A percentile compares a stretch with the other conserved stretches of the same genome.
These are phyloP conservation scores for Emericellopsis terricola DNA, from an alignment of 495 filamentous ascomycete species.

Conservation along the genomic window DNA sequence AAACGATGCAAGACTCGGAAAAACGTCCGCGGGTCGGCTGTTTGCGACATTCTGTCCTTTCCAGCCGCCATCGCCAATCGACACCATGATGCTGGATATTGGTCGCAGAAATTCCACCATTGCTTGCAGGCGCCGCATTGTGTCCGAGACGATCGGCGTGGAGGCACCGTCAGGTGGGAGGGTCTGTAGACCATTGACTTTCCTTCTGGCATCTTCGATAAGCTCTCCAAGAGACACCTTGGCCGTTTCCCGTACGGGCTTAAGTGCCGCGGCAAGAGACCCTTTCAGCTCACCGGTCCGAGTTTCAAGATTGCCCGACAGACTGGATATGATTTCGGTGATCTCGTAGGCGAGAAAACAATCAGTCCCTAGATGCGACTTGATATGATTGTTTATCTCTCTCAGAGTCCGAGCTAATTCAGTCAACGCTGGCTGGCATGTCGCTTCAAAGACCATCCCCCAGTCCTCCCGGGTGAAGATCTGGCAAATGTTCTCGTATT, in stretches of 20 bases:
- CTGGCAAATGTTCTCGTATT: conserved; percentile 72
- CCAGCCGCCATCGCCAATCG: conserved; percentile 89
- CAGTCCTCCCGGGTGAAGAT: conserved; percentile 77
- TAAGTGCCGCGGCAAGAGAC: conserved; percentile 64
- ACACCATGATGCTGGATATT: conserved; percentile 75
- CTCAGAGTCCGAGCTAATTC: conserved; percentile 74
- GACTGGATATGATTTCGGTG: conserved; percentile 69
- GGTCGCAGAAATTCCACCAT: conserved; percentile 80
- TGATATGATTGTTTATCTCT: conserved; percentile 81
- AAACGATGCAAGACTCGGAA: conserved; percentile 54
- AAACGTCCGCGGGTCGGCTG: conserved; percentile 38
- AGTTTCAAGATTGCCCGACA: conserved; percentile 61
- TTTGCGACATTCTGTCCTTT: conserved; percentile 26
- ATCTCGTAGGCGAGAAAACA: conserved; percentile 95
- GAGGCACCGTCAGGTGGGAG: conserved; percentile 66
- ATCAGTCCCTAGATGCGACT: conserved; percentile 71
- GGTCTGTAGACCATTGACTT: conserved; percentile 37
- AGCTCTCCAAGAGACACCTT: conserved; percentile 72
- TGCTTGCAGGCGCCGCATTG: conserved; percentile 71
- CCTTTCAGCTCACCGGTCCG: conserved; percentile 76
- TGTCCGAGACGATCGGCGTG: conserved; percentile 60
- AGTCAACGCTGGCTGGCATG: conserved; percentile 53
- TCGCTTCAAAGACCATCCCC: conserved; percentile 55
- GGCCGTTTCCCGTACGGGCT: conserved; percentile 79
- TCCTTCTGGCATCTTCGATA: conserved; percentile 69